Base-by-base conservation (phyloP, 805 yeast genomes). In the Lachancea sp. region DNA sequence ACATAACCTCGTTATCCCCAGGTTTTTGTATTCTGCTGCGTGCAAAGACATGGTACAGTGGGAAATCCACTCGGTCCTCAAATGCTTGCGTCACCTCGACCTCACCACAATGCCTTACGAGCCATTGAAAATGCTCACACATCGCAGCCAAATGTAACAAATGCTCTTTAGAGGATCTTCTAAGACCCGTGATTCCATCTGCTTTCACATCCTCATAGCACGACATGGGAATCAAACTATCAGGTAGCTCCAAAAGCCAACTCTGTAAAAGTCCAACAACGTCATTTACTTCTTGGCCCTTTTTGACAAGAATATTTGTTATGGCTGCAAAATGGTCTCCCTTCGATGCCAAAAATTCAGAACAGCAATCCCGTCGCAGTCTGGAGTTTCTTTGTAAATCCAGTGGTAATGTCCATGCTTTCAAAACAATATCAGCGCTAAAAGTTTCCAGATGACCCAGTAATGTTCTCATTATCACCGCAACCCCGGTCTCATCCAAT, bases 171-270 rank as follows among this genome's bases (percentile, higher is more conserved):
- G 46, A 42, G 10, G 29, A 17, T 33, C 27, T 31, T 3, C 15
- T 12, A 15, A 44, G 38, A 16, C 38, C 46, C 26, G 11, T 35
- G 6, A 38, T 26, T 7, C 38, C 42, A 8, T 32, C 13, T 15
- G 5, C 27, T 16, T 18, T 20, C n/a, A 44, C 15, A 7, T 17
- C 29, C 27, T 44, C 42, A 33, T 44, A 44, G 19, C 35, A 37
- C 35, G 47, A 33, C 44, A 43, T 37, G 11, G 59, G 56, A 2
- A 56, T 36, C 20, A 80, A 58, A 22, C 83, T 73, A 51, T 78
- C 82, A 0, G 84, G 84, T 32, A 79, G 59, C 53, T 80, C 85
- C 60, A 79, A 61, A 27, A 80, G 65, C 68, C 78, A 79, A 27
- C 75, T 56, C 53, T 79, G 79, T 47, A 79, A 62, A 16, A 77